Evolutionary conservation across 345 rosid species (phyloP), one percentile per base, ranked within the genome.

Genomic region (Jatropha curcas): DNA sequence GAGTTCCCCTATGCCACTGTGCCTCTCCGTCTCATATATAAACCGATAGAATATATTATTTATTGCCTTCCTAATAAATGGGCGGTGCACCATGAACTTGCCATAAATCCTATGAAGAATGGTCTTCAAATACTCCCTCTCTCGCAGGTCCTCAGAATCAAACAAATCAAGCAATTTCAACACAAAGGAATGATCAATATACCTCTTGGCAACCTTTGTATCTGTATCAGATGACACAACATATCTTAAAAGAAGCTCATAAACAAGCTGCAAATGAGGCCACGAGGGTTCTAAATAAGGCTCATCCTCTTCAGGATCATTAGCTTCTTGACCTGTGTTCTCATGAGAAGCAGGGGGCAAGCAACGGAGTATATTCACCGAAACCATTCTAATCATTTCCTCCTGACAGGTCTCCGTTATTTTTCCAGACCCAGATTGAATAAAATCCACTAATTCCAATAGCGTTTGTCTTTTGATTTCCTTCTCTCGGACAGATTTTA

Each of bases 61-160:
- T 16, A 88, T 89, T 4, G 84, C 88, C 81, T 87, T 93, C 85
- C 97, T 91, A 73, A 93, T 88, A 74, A 88, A 93, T 0, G 97
- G 95, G 13, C 97, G 85, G 34, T 91, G 98, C 35, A 91, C 92
- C 98, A 93, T 93, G 71, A 93, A 93, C 84, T 91, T 93, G 22
- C 98, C 98, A 75, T 93, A 93, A 57, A 93, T 91, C 74, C 95
- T 81, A 82, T 93, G 98, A 64, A 91, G 88, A 76, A 93, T 87
- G 0, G 93, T 93, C 75, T 93, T 93, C 81, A 93, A 72, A 68
- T 89, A 91, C 71, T 93, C 98, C 56, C 98, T 84, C 74, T 93
- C 97, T 69, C 98, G 82, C 0, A 87, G 89, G 57, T 93, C 98
- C 78, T 93, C 97, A 0, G 93, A 86, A 58, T 93, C 93, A 77